Conservation (phyloP, 2,329 filamentous ascomycete genomes). For the Venturia effusa region DNA sequence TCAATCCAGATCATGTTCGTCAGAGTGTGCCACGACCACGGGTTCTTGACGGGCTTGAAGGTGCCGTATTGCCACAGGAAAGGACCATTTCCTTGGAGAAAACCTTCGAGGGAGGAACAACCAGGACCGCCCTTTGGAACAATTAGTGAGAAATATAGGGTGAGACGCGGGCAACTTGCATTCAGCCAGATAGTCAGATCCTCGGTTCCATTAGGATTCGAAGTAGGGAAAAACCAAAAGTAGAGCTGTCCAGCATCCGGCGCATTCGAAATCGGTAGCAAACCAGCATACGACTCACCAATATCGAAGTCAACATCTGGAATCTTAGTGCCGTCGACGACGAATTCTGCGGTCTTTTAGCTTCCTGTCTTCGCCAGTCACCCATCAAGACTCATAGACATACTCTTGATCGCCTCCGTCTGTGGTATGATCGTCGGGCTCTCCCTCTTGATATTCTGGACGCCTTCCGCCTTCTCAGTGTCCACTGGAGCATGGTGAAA, state of each 20-base stretch:
- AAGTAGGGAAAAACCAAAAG: slow-evolving; percentile 46
- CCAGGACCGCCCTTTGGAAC: slow-evolving; percentile 27
- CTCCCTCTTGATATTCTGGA: neutral
- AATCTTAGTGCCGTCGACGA: slow-evolving; percentile 27
- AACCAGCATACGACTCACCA: slow-evolving; percentile 33
- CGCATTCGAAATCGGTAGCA: slow-evolving; percentile 42
- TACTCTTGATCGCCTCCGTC: slow-evolving; percentile 8
- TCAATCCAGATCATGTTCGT: slow-evolving; percentile 71
- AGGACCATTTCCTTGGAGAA: slow-evolving; percentile 39
- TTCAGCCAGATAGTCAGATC: slow-evolving; percentile 42
- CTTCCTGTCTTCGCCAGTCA: neutral
- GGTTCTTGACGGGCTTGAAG: slow-evolving; percentile 30
- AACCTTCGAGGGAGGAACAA: slow-evolving; percentile 36
- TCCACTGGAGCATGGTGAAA: neutral
- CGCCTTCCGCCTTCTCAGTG: neutral
- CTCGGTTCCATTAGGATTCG: slow-evolving; percentile 35
- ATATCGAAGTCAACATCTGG: slow-evolving; percentile 39
- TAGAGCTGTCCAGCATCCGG: slow-evolving; percentile 37
- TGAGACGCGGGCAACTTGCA: slow-evolving; percentile 14
- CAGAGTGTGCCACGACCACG: slow-evolving; percentile 45
- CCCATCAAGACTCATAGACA: neutral
- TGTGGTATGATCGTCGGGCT: neutral
- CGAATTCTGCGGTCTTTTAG: slow-evolving; percentile 19
- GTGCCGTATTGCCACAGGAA: slow-evolving; percentile 36
- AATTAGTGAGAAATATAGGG: neutral